phyloP scores from a whole-genome alignment of 139 green algal genomes.

The Volvox reticuliferus region DNA sequence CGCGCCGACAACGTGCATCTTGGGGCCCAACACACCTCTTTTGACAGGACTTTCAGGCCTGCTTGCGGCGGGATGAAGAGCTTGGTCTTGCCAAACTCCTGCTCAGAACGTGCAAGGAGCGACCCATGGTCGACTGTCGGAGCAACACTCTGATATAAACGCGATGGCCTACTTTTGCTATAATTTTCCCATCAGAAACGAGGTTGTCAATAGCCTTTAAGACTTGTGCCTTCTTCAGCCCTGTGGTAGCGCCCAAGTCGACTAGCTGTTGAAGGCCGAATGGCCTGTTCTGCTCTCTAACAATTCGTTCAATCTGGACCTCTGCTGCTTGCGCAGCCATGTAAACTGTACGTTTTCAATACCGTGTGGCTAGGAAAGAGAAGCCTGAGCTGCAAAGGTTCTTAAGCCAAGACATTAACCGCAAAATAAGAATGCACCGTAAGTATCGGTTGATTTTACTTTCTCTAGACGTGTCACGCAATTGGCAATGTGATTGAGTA shows the following conservation, averaged over 20 bases:
- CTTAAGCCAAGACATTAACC: too few relatives aligned
- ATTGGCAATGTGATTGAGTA: too few relatives aligned
- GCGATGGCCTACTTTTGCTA: slow-evolving; percentile 18
- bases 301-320: slow-evolving; percentile 5
- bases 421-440: too few relatives aligned
- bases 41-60: slow-evolving; percentile 57
- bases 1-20: background rate
- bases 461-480: too few relatives aligned
- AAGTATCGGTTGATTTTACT: too few relatives aligned
- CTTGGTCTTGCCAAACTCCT: slow-evolving; percentile 89
- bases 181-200: background rate
- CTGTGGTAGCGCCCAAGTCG: slow-evolving; percentile 16
- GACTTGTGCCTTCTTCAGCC: slow-evolving; percentile 46
- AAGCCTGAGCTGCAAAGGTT: too few relatives aligned
- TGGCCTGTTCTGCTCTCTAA: background rate
- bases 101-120: background rate
- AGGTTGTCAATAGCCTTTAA: slow-evolving; percentile 44
- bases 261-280: slow-evolving; percentile 39
- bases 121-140: slow-evolving; percentile 20
- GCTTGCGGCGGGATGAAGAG: slow-evolving; percentile 83
- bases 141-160: background rate
- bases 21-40: slow-evolving; percentile 61
- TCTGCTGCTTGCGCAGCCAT: slow-evolving; percentile 18
- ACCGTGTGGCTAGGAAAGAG: too few relatives aligned
- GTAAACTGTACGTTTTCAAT: too few relatives aligned